Base-by-base conservation (phyloP, 257 asterid genomes). In the Datura wrightii region DNA sequence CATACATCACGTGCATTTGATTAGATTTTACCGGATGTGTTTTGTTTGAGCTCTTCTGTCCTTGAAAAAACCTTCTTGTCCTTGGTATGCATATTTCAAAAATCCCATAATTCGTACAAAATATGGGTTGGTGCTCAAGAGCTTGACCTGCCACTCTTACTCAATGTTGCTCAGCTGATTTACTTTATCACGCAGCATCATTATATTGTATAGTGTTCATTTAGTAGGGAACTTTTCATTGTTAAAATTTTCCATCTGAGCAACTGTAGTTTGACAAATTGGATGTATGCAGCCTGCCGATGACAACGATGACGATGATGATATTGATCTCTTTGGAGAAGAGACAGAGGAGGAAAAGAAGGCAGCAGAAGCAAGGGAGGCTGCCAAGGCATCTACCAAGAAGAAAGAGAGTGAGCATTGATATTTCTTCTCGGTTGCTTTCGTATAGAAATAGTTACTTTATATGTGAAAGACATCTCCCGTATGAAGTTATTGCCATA, bases 291-390 rank as follows among this genome's bases (percentile, higher is more conserved):
- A 83, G 85, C 67, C 91, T 62, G 95, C 62, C 1, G 94, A 82
- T 8, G 82, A 76, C 24, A 94, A 87, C 0, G 93, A 88, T 0
- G 93, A 92, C 1, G 98, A 96, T 41, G 99, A 94, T 24, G 99
- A 96, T 80, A 93, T 94, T 48, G 98, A 94, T 88, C 98, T 94
- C 87, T 96, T 96, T 54, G 98, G 98, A 24, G 99, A 96, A 44
- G 99, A 93, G 88, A 96, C 99, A 4, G 99, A 96, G 92, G 99
- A 96, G 87, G 99, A 96, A 71, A 94, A 94, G 93, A 93, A 92
- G 90, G 99, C 99, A 84, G 94, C 99, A 15, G 98, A 96, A 90
- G 86, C 89, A 86, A 93, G 99, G 79, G 98, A 93, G 56, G 95
- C 94, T 65, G 80, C 98, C 16, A 96, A 94, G 88, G 91, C 97